Evolutionary conservation across 139 green algal genomes (phyloP).

Genomic region (Ulvella scutata): DNA sequence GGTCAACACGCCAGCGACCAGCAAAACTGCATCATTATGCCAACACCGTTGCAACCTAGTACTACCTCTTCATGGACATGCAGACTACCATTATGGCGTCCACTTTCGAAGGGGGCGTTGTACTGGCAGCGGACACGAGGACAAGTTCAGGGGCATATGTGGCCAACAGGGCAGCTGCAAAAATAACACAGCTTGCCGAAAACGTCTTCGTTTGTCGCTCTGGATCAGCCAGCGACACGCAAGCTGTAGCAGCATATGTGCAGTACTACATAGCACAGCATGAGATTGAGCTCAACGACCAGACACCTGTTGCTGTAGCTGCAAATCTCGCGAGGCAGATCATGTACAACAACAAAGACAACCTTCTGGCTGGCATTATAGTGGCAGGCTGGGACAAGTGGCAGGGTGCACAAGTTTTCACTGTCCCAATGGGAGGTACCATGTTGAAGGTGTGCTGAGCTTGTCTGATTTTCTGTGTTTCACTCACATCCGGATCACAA

Average conservation of each 20-base stretch:
- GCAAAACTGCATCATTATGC: too few species aligned
- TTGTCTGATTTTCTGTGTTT: not conserved
- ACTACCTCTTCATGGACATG: not conserved
- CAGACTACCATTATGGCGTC: constrained; percentile 83
- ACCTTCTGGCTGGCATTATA: constrained; percentile 52
- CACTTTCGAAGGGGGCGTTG: constrained; percentile 67
- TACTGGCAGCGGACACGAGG: constrained; percentile 70
- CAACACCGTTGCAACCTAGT: not conserved
- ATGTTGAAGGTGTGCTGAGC: constrained; percentile 27
- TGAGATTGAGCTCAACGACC: constrained; percentile 43
- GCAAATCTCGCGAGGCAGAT: constrained; percentile 60
- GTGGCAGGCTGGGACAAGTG: constrained; percentile 56
- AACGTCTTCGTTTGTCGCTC: constrained; percentile 35
- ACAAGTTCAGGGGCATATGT: constrained; percentile 78
- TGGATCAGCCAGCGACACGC: constrained; percentile 35
- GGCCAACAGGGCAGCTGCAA: constrained; percentile 51
- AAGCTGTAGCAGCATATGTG: constrained; percentile 38
- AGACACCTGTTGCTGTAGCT: constrained; percentile 51
- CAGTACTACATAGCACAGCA: constrained; percentile 44
- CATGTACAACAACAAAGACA: constrained; percentile 79
- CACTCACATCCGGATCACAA: not conserved
- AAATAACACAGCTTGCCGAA: constrained; percentile 37
- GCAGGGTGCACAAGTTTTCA: constrained; percentile 51
- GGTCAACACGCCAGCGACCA: too few species aligned
- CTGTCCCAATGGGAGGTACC: constrained; percentile 72